Evolutionary conservation across 2,329 filamentous ascomycete genomes (phyloP).

Genomic region (Coleophoma cylindrospora): DNA sequence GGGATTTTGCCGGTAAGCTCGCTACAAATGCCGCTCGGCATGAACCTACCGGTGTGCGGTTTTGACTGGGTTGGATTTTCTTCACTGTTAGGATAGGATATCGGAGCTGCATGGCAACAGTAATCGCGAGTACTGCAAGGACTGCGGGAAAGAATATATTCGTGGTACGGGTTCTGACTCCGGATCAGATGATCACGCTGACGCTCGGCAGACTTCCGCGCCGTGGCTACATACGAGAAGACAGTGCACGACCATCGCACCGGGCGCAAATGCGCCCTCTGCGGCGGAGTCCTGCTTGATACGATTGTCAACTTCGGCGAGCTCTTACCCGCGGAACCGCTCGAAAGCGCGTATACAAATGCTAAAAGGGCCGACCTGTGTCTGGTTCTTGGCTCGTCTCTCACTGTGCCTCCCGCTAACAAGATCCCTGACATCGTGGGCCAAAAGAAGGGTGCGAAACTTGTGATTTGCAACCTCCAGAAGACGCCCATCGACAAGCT

Average conservation of each 20-base stretch:
- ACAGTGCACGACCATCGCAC: slow-evolving; percentile 40
- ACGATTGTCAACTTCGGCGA: slow-evolving; percentile 43
- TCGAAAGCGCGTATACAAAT: slow-evolving; percentile 30
- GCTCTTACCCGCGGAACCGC: slow-evolving; percentile 23
- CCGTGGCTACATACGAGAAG: slow-evolving; percentile 37
- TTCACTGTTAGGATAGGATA: slow-evolving; percentile 29
- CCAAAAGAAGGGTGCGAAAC: slow-evolving; percentile 21
- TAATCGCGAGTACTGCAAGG: slow-evolving; percentile 38
- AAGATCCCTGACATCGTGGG: slow-evolving; percentile 33
- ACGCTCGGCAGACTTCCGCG: slow-evolving; percentile 33
- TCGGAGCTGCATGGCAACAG: slow-evolving; percentile 44
- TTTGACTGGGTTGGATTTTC: neutral
- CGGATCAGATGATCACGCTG: neutral
- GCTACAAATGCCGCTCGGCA: neutral
- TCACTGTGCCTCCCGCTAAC: slow-evolving; percentile 37
- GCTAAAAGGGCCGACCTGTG: slow-evolving; percentile 38
- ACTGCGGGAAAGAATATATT: slow-evolving; percentile 40
- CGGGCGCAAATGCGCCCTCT: slow-evolving; percentile 36
- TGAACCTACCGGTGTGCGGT: neutral
- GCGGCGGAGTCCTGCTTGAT: slow-evolving; percentile 33
- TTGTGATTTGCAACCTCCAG: slow-evolving; percentile 42
- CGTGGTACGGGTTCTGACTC: slow-evolving; percentile 22
- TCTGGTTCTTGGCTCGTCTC: slow-evolving; percentile 39
- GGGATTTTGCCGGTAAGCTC: slow-evolving; percentile 37
- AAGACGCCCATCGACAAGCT: slow-evolving; percentile 34